Evolutionary conservation across 306 rosid genomes (phyloP).

Genomic region (Cucumis sativus): Cucumber_9930_V3 NC_026658.2:17659001-17659500

Average conservation of each 20-base stretch:
- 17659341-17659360: neutral
- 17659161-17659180: constrained; percentile 93
- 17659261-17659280: constrained; percentile 91
- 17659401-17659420: neutral
- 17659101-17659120: constrained; percentile 71
- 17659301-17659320: constrained; percentile 56
- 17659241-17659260: constrained; percentile 83
- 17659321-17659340: neutral
- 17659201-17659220: constrained; percentile 84
- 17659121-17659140: constrained; percentile 71
- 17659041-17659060: constrained; percentile 6
- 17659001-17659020: neutral
- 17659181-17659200: constrained; percentile 56
- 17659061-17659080: constrained; percentile 40
- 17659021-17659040: neutral
- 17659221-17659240: constrained; percentile 78
- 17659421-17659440: neutral
- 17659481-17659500: neutral
- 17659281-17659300: constrained; percentile 96
- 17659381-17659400: neutral
- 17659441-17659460: neutral
- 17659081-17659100: constrained; percentile 70
- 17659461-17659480: neutral
- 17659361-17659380: neutral
- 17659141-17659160: constrained; percentile 90